Base-by-base conservation (phyloP, 495 filamentous ascomycete genomes). In the Parathielavia appendiculata region DNA sequence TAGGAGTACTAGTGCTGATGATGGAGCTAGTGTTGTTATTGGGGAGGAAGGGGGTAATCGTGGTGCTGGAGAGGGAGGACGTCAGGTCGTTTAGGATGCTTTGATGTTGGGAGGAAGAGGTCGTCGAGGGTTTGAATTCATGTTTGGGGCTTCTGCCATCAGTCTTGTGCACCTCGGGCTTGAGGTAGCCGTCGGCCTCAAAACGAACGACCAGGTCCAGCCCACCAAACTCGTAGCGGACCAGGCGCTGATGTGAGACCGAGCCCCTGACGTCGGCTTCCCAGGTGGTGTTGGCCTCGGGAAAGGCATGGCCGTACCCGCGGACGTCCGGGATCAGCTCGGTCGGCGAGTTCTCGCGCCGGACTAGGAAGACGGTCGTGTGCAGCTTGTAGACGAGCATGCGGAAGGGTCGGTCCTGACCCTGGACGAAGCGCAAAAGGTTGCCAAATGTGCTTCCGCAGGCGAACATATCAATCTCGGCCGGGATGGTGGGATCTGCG, bases 261-360 rank as follows among this genome's bases (percentile, higher is more conserved):
- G 81, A 86, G 11, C 73, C 74, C 47, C 69, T 70, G 30, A 81
- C 73, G 12, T 71, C 73, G 0, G 56, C 5, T 9, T 76, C 71
- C 80, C 83, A 84, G 1, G 78, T 81, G 2, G 86, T 89, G 62
- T 86, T 86, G 4, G 69, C 75, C 39, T 86, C 82, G 6, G 83
- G 77, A 64, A 89, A 89, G 1, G 80, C 77, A 65, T 87, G 83
- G 9, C 86, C 85, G 63, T 75, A 88, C 0, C 85, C 87, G 7
- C 55, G 54, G 5, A 88, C 70, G 50, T 73, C 74, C 3, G 67
- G 62, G 32, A 88, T 83, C 5, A 71, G 16, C 47, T 78, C 72
- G 0, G 65, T 78, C 0, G 83, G 83, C 1, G 74, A 76, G 51
- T 81, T 84, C 51, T 84, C 82, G 20, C 75, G 72, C 23, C 85